Evolutionary conservation across 192 early-diverging fungal species (phyloP), one percentile per base, ranked within the genome.

Genomic region (Podila verticillata): DNA sequence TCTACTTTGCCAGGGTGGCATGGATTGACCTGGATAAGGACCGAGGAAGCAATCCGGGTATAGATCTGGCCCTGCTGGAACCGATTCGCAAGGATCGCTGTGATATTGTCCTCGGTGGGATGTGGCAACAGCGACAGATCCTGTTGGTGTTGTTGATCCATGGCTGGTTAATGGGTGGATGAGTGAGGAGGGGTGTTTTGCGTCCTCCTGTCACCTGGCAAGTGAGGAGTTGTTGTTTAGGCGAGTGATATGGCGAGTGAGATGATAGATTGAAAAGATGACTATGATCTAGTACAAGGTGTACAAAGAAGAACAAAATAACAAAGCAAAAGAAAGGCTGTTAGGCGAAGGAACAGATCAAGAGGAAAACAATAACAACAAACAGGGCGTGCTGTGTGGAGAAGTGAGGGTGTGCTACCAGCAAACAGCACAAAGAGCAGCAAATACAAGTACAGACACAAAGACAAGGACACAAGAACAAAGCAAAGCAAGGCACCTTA

Each of bases 1-100:
- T 86, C 87, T 8, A 65, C 60, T 62, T 87, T 88, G 8, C 86
- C 74, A 19, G 89, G 85, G 54, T 89, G 79, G 56, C 85, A 88
- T 20, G 93, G 92, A 20, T 92, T 91, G 29, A 96, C 77, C 5
- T 93, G 89, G 24, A 96, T 68, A 5, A 97, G 85, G 35, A 87
- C 87, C 10, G 93, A 88, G 39, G 83, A 82, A 24, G 91, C 92
- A 66, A 94, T 81, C 39, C 87, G 82, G 28, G 95, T 94, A 69
- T 91, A 96, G 72, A 89, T 82, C 62, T 87, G 57, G 62, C 85
- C 83, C 36, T 87, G 58, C 79, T 87, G 75, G 83, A 87, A 84
- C 72, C 93, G 66, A 75, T 83, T 85, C 61, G 84, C 59, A 54
- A 91, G 48, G 63, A 83, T 75, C 62, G 85, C 57, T 30, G 84